Base-by-base conservation (phyloP, 2,329 filamentous ascomycete genomes). In the Colletotrichum theobromicola region DNA sequence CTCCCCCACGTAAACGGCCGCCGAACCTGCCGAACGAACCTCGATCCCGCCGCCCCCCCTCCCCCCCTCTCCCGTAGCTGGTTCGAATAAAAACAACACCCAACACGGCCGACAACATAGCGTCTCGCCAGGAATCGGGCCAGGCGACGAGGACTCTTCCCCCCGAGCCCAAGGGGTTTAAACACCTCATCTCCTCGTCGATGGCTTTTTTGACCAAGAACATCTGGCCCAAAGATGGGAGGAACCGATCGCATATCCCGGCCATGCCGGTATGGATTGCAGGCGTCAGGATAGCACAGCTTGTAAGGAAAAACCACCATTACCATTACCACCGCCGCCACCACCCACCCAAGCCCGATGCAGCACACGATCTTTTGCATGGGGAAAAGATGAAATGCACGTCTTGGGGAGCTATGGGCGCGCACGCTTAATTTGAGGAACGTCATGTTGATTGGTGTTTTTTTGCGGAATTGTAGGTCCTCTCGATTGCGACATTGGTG, bases 201-300 rank as follows among this genome's bases (percentile, higher is more conserved):
- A 64, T 75, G 73, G 70, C 73, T 67, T 77, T 74, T 37, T 64
- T 76, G 70, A 69, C 70, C 24, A 74, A 60, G 57, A 77, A 76
- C 32, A 75, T 76, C 46, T 77, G 74, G 74, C 70, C 70, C 67
- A 74, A 77, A 30, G 76, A 77, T 71, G 76, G 76, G 62, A 76
- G 74, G 62, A 74, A 77, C 35, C 71, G 76, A 42, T 57, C 55
- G 7, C 76, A 77, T 35, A 53, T 77, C n/a, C 76, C 76, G 50
- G 70, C 71, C 35, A 77, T 76, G 74, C 74, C 76, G 46, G 74
- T 76, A 5, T 77, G 76, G 76, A 67, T 76, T 50, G 74, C 70
- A 18, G 71, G 32, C 37, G 26, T 76, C n/a, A 75, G 76, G 50
- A 63, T 77, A 34, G 37, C 64, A 13, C 76, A 77, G 64, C 70